Conservation (phyloP, 2,329 filamentous ascomycete species). For the Domatiomyces globalis region DNA sequence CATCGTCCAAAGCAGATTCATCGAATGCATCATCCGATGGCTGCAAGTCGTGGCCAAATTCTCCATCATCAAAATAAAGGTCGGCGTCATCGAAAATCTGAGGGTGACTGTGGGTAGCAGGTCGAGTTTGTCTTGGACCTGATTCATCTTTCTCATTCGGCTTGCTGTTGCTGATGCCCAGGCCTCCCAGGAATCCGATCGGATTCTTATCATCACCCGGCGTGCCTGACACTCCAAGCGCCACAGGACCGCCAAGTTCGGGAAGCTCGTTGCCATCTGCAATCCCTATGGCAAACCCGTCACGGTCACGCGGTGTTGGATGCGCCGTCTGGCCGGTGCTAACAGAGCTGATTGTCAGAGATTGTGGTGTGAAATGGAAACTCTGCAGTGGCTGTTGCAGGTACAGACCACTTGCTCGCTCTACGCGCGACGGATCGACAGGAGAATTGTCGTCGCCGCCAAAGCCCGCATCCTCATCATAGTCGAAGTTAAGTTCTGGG, state of each 20-base stretch:
- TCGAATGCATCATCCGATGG: conserved; percentile 27
- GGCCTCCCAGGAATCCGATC: conserved; percentile 10
- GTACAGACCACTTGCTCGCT: neutral
- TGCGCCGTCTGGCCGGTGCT: conserved; percentile 18
- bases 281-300: conserved; percentile 16
- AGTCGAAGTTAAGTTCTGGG: conserved; percentile 33
- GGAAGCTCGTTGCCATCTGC: conserved; percentile 7
- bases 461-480: conserved; percentile 28
- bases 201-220: conserved; percentile 4
- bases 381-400: conserved; percentile 10
- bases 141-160: neutral
- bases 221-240: conserved; percentile 1
- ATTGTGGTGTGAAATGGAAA: conserved; percentile 19
- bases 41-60: conserved; percentile 11
- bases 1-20: conserved; percentile 36
- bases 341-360: conserved; percentile 18
- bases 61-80: conserved; percentile 34
- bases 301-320: conserved; percentile 18
- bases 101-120: conserved; percentile 5
- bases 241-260: neutral
- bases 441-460: conserved; percentile 10
- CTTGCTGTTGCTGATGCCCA: conserved; percentile 7
- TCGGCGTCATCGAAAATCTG: conserved; percentile 25
- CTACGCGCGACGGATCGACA: conserved; percentile 2
- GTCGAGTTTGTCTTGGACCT: conserved; percentile 2